phyloP scores from a whole-genome alignment of 768 basidiomycete genomes.

The Tephrocybe sp. region DNA sequence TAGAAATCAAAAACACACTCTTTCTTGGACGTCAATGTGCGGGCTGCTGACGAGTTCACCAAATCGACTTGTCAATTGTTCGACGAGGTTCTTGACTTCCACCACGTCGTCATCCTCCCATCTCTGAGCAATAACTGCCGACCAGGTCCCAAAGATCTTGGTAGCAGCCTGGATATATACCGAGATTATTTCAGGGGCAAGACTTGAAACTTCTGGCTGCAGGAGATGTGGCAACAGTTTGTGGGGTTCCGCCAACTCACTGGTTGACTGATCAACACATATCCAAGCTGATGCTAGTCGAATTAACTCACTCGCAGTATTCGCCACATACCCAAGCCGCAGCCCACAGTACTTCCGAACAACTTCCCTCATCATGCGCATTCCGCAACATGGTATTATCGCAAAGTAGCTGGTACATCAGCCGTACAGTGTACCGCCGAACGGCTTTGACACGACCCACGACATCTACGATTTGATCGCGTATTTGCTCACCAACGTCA shows the following conservation, averaged over 20 bases:
- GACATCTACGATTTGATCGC: slow-evolving; percentile 85
- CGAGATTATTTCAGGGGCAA: slow-evolving; percentile 66
- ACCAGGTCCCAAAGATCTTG: slow-evolving; percentile 89
- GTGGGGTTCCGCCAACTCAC: slow-evolving; percentile 78
- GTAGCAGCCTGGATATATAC: slow-evolving; percentile 81
- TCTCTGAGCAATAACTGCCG: slow-evolving; percentile 66
- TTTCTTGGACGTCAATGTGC: slow-evolving; percentile 90
- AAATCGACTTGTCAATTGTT: slow-evolving; percentile 59
- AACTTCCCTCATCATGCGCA: slow-evolving; percentile 68
- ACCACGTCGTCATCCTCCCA: slow-evolving; percentile 78
- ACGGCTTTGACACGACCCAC: slow-evolving; percentile 77
- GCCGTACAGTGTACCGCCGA: slow-evolving; percentile 76
- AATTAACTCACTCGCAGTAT: slow-evolving; percentile 72
- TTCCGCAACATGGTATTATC: slow-evolving; percentile 76
- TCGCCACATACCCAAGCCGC: slow-evolving; percentile 98
- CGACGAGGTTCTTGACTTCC: slow-evolving; percentile 64
- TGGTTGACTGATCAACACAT: slow-evolving; percentile 26
- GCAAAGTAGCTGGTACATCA: slow-evolving; percentile 78
- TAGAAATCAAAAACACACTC: slow-evolving; percentile 45
- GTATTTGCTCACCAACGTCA: slow-evolving; percentile 73
- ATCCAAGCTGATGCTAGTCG: background rate
- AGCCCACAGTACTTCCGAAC: slow-evolving; percentile 86
- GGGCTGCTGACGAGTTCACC: slow-evolving; percentile 56
- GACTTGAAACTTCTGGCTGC: slow-evolving; percentile 52
- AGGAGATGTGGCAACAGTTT: slow-evolving; percentile 72